These are phyloP conservation scores for Chondrus crispus DNA, from an alignment of 23 red algal species.

Conservation along the genomic window DNA sequence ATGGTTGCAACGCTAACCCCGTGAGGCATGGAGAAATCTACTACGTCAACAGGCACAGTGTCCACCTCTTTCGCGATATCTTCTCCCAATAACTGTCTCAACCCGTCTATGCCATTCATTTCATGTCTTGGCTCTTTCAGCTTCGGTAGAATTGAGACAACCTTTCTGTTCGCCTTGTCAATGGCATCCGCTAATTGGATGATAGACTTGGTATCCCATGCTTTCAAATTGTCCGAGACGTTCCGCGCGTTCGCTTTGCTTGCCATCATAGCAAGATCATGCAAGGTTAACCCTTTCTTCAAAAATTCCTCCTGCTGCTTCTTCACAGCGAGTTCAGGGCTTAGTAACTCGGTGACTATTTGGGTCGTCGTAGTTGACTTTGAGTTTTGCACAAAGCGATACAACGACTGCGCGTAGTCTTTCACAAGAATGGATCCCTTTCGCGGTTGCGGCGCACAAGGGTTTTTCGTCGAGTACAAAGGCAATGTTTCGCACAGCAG, in stretches of 20 bases:
- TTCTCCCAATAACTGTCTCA: slow-evolving; percentile 26
- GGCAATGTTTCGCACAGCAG: slow-evolving; percentile 32
- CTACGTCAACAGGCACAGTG: slow-evolving; percentile 18
- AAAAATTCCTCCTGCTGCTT: slow-evolving; percentile 25
- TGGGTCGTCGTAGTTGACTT: background rate
- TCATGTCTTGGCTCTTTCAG: slow-evolving; percentile 27
- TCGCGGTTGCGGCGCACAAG: slow-evolving; percentile 13
- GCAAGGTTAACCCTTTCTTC: slow-evolving; percentile 9
- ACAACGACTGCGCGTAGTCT: slow-evolving; percentile 49
- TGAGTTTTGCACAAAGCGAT: slow-evolving; percentile 43
- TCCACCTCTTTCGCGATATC: slow-evolving; percentile 46
- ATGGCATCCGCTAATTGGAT: slow-evolving; percentile 42
- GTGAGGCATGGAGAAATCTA: slow-evolving; percentile 66
- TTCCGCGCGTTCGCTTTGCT: background rate
- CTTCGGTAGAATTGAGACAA: slow-evolving; percentile 52
- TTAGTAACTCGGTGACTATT: slow-evolving; percentile 50
- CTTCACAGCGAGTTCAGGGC: slow-evolving; percentile 40
- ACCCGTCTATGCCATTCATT: slow-evolving; percentile 35
- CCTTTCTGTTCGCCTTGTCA: slow-evolving; percentile 30
- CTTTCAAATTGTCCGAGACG: background rate
- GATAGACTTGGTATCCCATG: slow-evolving; percentile 22
- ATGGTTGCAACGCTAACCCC: slow-evolving; percentile 40
- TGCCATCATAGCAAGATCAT: slow-evolving; percentile 27
- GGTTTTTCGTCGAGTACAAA: background rate
- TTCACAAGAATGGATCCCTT: slow-evolving; percentile 26